Evolutionary conservation across 2,329 filamentous ascomycete species (phyloP), one percentile per base, ranked within the genome.

Genomic region (Aspergillus puulaauensis): DNA sequence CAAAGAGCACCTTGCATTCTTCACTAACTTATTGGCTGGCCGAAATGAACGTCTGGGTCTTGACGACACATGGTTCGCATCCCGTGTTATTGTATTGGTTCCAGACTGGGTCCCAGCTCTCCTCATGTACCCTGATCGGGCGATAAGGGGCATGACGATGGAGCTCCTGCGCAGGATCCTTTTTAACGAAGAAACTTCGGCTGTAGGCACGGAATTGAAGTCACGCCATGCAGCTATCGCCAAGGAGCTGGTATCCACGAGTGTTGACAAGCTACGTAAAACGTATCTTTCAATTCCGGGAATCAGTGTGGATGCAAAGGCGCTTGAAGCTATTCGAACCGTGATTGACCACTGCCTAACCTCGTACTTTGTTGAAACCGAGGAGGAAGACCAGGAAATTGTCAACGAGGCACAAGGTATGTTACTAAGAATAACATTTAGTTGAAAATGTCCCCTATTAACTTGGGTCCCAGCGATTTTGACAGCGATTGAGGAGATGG

Each of bases 81-180:
- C 63, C 17, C 59, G 69, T 33, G 68, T 79, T 19, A 66, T 80
- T 33, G 70, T 77, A 15, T 73, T 71, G n/a, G 68, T 81, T 14
- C 72, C 73, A 1, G 70, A 76, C 41, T 85, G 82, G 80, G 80
- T 75, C 4, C 83, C 83, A 8, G 74, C 76, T 1, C 68, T 85
- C 14, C 76, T 85, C 21, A 76, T 81, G n/a, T 80, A 81, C 60
- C 76, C 73, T 7, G 81, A 83, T 44, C 70, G 68, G 31, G 61
- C 64, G 3, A 77, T 84, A 23, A 75, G 82, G 35, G 68, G 70
- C 35, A 73, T 72, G 44, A 80, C 81, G 0, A 69, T 79, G 47
- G 74, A 77, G 12, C 66, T 81, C 50, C 60, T 82, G 39, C 73
- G 73, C 35, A 66, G 70, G 19, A 67, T 79, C 23, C 60, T 82